These are phyloP conservation scores for Cutaneotrichosporon spelunceum DNA, from an alignment of 1,284 basidiomycete genomes.

Conservation along the genomic window DNA sequence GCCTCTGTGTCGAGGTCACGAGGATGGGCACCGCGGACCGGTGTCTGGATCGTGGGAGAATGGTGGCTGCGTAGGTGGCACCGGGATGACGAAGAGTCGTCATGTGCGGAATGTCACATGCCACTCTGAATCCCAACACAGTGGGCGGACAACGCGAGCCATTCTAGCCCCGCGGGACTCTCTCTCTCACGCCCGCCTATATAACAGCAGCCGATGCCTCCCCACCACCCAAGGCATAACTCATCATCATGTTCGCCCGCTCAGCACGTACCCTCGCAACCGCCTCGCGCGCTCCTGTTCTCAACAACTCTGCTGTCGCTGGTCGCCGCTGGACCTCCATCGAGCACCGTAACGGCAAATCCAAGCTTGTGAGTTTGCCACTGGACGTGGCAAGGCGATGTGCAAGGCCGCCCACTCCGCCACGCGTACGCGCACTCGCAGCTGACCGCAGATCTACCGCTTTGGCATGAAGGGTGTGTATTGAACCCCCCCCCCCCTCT, in stretches of 20 bases:
- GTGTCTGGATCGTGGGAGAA: constrained; percentile 1
- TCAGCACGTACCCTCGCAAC: constrained; percentile 12
- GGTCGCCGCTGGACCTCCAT: constrained; percentile 35
- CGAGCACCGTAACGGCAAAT: constrained; percentile 38
- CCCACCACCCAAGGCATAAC: not conserved
- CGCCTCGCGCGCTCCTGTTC: not conserved
- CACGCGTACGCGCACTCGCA: not conserved
- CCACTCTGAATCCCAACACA: constrained; percentile 2
- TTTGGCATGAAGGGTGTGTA: constrained; percentile 41
- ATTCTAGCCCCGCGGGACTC: not conserved
- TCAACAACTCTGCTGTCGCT: constrained; percentile 21
- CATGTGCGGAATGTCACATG: not conserved
- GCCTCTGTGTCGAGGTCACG: not conserved
- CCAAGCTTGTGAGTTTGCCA: constrained; percentile 43
- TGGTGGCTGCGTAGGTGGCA: not conserved
- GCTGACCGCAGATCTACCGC: constrained; percentile 45
- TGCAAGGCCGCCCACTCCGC: not conserved
- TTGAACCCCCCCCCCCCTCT: too few relatives aligned
- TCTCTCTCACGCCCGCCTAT: not conserved
- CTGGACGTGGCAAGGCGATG: not conserved
- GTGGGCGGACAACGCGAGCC: not conserved
- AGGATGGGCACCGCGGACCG: not conserved
- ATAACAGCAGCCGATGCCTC: not conserved
- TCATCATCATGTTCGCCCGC: constrained; percentile 14
- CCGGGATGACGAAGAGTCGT: constrained; percentile 1